phyloP scores from a whole-genome alignment of 139 green algal genomes.

The Edaphochlamys debaryana region DNA sequence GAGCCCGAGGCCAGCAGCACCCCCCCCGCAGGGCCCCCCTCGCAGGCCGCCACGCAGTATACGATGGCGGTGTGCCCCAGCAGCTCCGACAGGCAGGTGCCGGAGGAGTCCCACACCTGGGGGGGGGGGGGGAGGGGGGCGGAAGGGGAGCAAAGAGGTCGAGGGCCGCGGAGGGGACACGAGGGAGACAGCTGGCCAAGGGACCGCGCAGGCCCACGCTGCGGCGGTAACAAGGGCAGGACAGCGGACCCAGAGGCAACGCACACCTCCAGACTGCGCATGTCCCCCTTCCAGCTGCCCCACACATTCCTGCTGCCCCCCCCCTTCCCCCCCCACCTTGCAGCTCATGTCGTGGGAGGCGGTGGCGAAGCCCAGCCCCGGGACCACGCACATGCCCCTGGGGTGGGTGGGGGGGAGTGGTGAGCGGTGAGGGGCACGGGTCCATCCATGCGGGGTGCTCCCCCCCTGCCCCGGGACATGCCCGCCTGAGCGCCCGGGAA shows the following conservation, averaged over 20 bases:
- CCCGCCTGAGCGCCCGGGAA: too few relatives aligned
- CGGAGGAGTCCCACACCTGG: slow-evolving; percentile 64
- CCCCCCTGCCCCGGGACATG: too few relatives aligned
- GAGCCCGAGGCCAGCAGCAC: slow-evolving; percentile 71
- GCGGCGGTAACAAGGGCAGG: too few relatives aligned
- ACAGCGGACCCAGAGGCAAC: too few relatives aligned
- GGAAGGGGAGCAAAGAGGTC: too few relatives aligned
- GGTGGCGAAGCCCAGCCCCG: slow-evolving; percentile 87
- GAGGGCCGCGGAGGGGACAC: too few relatives aligned
- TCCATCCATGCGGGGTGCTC: too few relatives aligned
- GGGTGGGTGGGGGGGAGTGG: neutral
- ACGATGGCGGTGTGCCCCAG: slow-evolving; percentile 90
- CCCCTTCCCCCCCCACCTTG: slow-evolving; percentile 36
- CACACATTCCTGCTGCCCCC: slow-evolving; percentile 4
- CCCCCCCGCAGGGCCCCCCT: neutral
- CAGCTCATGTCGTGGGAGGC: slow-evolving; percentile 91
- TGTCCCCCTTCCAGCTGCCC: neutral
- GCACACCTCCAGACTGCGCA: too few relatives aligned
- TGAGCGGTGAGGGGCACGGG: neutral
- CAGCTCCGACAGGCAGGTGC: slow-evolving; percentile 73
- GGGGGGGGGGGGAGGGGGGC: neutral
- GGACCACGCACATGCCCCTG: slow-evolving; percentile 79
- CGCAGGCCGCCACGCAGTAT: slow-evolving; percentile 72
- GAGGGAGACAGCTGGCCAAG: too few relatives aligned
- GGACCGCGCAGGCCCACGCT: too few relatives aligned